These are phyloP conservation scores for Penicillium sp. DNA, from an alignment of 2,329 filamentous ascomycete species.

Conservation along the genomic window DNA sequence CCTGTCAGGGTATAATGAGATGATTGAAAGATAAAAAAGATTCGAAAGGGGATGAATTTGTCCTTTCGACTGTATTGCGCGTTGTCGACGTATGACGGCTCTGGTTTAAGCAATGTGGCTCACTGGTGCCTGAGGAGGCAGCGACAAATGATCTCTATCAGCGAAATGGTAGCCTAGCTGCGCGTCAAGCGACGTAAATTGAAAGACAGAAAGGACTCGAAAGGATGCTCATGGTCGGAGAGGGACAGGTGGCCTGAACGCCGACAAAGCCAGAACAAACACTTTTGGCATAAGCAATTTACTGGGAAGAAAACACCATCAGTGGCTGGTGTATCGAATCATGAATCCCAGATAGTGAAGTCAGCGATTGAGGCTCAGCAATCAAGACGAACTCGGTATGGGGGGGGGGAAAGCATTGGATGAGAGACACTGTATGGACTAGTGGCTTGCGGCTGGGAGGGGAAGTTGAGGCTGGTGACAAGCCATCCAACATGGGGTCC, in stretches of 20 bases:
- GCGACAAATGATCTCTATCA: not conserved
- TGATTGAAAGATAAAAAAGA: not conserved
- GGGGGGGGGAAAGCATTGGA: not conserved
- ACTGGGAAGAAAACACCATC: not conserved
- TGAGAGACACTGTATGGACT: not conserved
- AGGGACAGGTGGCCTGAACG: not conserved
- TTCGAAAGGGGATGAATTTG: not conserved
- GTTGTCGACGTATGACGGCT: not conserved
- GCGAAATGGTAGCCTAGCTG: not conserved
- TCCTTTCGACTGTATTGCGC: not conserved
- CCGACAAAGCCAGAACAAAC: not conserved
- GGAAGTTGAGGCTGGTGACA: not conserved
- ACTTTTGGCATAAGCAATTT: not conserved
- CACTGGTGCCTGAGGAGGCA: constrained; percentile 10
- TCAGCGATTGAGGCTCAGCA: constrained; percentile 20
- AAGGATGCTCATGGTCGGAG: not conserved
- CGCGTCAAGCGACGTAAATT: constrained; percentile 5
- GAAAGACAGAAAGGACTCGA: not conserved
- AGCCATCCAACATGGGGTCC: not conserved
- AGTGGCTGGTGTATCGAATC: constrained; percentile 23
- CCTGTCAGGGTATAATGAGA: not conserved
- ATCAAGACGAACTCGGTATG: not conserved
- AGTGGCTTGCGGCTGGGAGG: constrained; percentile 20
- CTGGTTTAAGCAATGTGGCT: not conserved
- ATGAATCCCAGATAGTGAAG: not conserved